A percentile compares a stretch with the other conserved stretches of the same genome.
Evolutionary conservation across 73 alveolate species (phyloP).

Genomic region (Uronychia setigera): DNA sequence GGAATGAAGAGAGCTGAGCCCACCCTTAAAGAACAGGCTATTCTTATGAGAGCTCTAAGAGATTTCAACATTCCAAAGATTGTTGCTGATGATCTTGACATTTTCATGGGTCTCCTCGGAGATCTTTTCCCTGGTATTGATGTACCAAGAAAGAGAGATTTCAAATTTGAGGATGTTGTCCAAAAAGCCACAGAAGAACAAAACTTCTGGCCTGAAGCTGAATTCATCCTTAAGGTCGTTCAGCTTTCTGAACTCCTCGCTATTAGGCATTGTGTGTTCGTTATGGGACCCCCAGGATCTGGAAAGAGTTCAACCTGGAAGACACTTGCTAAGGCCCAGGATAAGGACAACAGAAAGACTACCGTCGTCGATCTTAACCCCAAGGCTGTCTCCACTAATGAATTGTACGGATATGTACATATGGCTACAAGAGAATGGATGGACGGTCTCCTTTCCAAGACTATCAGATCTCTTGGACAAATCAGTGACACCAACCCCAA

Average conservation of each 20-base stretch:
- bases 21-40: conserved; percentile 96
- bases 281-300: conserved; percentile 99
- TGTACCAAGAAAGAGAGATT: conserved; percentile 96
- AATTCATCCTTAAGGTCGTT: conserved; percentile 94
- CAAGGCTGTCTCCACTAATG: conserved; percentile 97
- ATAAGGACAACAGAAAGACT: conserved; percentile 95
- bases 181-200: conserved; percentile 91
- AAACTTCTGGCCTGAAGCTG: conserved; percentile 93
- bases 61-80: conserved; percentile 99
- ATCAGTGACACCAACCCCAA: conserved; percentile 97
- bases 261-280: conserved; percentile 99
- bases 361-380: conserved; percentile 98
- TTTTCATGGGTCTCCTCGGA: conserved; percentile 97
- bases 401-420: conserved; percentile 97
- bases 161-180: conserved; percentile 92
- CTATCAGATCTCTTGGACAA: conserved; percentile 97
- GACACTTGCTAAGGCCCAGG: conserved; percentile 98
- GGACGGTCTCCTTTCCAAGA: conserved; percentile 99
- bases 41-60: conserved; percentile 99
- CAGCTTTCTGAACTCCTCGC: conserved; percentile 94
- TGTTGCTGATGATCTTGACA: conserved; percentile 98
- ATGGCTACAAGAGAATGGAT: conserved; percentile 99
- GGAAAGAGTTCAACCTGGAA: conserved; percentile 99
- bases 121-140: conserved; percentile 99
- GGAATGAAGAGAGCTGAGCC: conserved; percentile 99